Evolutionary conservation across 23 red algal species (phyloP).

Genomic region (Pyropia haitanensis): DNA sequence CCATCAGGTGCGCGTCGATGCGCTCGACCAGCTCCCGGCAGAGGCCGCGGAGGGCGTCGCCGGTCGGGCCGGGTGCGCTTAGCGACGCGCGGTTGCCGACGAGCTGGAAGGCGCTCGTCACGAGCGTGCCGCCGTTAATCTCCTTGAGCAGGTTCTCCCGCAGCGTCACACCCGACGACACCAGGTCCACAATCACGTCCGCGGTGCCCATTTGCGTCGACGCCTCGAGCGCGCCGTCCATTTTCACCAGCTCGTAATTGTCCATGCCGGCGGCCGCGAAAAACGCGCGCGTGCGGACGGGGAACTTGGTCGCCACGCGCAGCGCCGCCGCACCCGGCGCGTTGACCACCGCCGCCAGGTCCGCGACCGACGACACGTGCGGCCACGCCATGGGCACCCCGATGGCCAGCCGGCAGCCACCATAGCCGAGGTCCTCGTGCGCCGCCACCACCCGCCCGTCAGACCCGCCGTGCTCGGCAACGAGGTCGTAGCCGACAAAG

Average conservation of each 20-base stretch:
- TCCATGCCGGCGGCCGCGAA: constrained; percentile 29
- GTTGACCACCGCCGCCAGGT: constrained; percentile 20
- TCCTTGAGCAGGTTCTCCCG: constrained; percentile 98
- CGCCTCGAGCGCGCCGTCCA: constrained; percentile 97
- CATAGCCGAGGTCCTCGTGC: constrained; percentile 83
- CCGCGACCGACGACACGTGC: constrained; percentile 36
- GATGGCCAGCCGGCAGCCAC: constrained; percentile 66
- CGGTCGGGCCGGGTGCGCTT: constrained; percentile 14
- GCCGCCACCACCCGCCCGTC: constrained; percentile 28
- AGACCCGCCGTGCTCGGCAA: constrained; percentile 75
- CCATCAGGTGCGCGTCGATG: constrained; percentile 78
- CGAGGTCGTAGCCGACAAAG: constrained; percentile 80
- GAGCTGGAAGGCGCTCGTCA: constrained; percentile 71
- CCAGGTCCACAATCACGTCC: constrained; percentile 93
- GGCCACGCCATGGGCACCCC: constrained; percentile 90
- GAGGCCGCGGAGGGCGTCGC: constrained; percentile 35
- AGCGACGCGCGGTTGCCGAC: constrained; percentile 70
- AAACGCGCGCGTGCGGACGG: constrained; percentile 49
- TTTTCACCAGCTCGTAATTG: constrained; percentile 69
- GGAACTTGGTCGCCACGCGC: constrained; percentile 87
- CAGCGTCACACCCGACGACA: constrained; percentile 84
- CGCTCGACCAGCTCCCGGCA: constrained; percentile 83
- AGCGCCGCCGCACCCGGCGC: constrained; percentile 21
- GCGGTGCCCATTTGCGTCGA: constrained; percentile 93
- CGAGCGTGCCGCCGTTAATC: constrained; percentile 67